Conservation (phyloP, 192 early-diverging fungal genomes). For the Diversispora epigaea region DNA sequence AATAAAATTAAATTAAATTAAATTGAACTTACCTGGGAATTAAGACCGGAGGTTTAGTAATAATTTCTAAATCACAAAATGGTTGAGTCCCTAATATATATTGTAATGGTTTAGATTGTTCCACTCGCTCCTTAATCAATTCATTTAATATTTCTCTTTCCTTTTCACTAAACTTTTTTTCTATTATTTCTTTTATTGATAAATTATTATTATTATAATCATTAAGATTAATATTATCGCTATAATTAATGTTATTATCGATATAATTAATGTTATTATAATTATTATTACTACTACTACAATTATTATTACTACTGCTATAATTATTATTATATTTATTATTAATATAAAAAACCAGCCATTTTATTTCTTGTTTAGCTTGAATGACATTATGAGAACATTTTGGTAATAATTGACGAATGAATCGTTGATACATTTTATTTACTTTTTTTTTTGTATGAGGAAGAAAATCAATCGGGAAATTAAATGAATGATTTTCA, state of each 20-base stretch:
- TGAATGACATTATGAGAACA: too few relatives aligned
- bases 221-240: neutral
- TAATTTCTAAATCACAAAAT: constrained; percentile 76
- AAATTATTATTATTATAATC: neutral
- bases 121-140: constrained; percentile 56
- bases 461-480: too few relatives aligned
- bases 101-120: constrained; percentile 81
- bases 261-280: too few relatives aligned
- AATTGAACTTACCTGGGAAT: constrained; percentile 90
- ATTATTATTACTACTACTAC: too few relatives aligned
- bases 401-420: too few relatives aligned
- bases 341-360: constrained; percentile 41
- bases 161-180: constrained; percentile 13
- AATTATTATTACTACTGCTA: too few relatives aligned
- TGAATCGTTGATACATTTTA: too few relatives aligned
- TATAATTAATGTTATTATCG: too few relatives aligned
- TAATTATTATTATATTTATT: too few relatives aligned
- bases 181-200: neutral
- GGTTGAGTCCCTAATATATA: constrained; percentile 85
- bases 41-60: constrained; percentile 69
- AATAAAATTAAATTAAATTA: too few relatives aligned
- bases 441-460: too few relatives aligned
- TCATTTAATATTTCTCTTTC: constrained; percentile 41
- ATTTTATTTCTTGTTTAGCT: constrained; percentile 45
- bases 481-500: too few relatives aligned